A percentile compares a stretch with the other conserved stretches of the same genome.
phyloP scores from a whole-genome alignment of 192 early-diverging fungal genomes.

The Backusella luteola region DNA sequence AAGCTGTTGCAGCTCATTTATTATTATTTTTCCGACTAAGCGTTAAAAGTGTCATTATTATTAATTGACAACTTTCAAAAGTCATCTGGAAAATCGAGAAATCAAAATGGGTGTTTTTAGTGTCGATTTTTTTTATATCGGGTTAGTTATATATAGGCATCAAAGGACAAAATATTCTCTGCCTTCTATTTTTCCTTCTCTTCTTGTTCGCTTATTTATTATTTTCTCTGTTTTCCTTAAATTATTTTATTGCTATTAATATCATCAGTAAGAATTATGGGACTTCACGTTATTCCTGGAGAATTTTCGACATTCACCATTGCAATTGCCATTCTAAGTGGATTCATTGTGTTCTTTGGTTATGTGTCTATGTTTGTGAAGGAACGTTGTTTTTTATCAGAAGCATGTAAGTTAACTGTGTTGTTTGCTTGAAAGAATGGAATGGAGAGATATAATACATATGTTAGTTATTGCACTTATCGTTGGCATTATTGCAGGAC shows the following conservation, averaged over 20 bases:
- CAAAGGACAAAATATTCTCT: not conserved
- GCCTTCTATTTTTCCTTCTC: not conserved
- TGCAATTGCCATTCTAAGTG: constrained; percentile 59
- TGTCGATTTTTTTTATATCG: not conserved
- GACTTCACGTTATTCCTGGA: constrained; percentile 29
- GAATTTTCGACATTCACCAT: constrained; percentile 42
- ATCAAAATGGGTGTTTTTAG: not conserved
- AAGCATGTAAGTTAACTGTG: constrained; percentile 55
- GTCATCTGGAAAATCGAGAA: too few species aligned
- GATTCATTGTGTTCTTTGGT: constrained; percentile 70
- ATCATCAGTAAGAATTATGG: not conserved
- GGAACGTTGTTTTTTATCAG: constrained; percentile 69
- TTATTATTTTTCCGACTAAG: too few species aligned
- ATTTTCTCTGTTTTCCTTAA: not conserved
- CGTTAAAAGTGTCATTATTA: too few species aligned
- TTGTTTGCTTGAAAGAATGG: not conserved
- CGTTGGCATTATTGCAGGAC: constrained; percentile 84
- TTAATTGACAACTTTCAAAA: too few species aligned
- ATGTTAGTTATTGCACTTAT: constrained; percentile 74
- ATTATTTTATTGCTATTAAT: not conserved
- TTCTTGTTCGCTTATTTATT: not conserved
- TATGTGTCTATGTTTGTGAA: constrained; percentile 70
- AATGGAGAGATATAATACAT: not conserved
- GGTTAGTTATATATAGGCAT: not conserved
- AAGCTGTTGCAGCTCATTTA: too few species aligned